These are phyloP conservation scores for Eucalyptus sp. DNA, from an alignment of 345 rosid species.

Conservation along the genomic window DNA sequence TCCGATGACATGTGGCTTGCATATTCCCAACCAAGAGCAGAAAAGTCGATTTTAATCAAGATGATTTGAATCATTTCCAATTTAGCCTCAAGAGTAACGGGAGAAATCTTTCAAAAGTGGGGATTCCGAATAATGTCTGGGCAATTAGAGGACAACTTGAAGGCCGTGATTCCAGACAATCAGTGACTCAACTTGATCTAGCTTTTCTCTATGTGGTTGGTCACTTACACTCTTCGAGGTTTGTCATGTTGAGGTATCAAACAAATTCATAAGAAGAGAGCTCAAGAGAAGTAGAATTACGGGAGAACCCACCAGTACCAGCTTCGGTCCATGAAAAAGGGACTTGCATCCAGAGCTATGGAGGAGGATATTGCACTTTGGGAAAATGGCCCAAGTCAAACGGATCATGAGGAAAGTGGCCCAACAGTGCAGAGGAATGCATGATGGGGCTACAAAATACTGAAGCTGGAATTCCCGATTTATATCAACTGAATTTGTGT, in stretches of 20 bases:
- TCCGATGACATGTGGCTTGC: neutral
- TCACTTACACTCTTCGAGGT: neutral
- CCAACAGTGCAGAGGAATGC: too few species aligned
- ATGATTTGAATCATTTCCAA: neutral
- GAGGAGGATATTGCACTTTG: neutral
- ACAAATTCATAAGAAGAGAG: neutral
- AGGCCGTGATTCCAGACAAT: neutral
- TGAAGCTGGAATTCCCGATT: too few species aligned
- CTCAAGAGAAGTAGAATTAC: too few species aligned
- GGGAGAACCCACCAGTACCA: neutral
- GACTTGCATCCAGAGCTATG: neutral
- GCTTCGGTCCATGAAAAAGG: neutral
- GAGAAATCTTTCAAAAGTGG: too few species aligned
- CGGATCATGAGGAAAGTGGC: neutral
- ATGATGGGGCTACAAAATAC: neutral
- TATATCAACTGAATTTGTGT: rapidly evolving
- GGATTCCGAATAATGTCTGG: neutral
- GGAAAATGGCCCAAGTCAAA: neutral
- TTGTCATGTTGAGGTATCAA: neutral
- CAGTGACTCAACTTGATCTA: too few species aligned
- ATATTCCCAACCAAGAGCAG: neutral
- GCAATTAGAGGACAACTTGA: neutral
- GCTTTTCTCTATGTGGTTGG: neutral
- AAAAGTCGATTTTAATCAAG: neutral
- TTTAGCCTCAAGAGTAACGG: neutral